Percentiles rank a stretch among this genome's conserved stretches.
These are phyloP conservation scores for Ascoidea tarda DNA, from an alignment of 805 yeast species.

Conservation along the genomic window DNA sequence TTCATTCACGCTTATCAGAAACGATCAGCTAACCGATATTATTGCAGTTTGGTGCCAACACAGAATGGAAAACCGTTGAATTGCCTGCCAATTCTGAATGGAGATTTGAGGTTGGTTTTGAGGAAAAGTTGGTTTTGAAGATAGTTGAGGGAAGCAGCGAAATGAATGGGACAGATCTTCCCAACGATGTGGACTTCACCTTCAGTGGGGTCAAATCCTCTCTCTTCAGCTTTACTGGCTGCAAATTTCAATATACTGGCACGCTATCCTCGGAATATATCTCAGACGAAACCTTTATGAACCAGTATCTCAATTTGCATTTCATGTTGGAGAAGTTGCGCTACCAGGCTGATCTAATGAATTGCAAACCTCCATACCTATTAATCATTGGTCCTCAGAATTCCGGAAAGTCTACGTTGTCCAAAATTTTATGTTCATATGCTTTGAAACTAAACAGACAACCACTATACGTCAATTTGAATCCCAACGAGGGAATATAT, in stretches of 20 bases:
- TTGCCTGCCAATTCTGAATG: conserved; percentile 39
- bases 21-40: no score
- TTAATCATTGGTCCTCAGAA: conserved; percentile 59
- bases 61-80: neutral
- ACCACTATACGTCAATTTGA: conserved; percentile 68
- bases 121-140: conserved; percentile 33
- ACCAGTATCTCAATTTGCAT: conserved; percentile 52
- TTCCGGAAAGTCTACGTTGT: conserved; percentile 69
- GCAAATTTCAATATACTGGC: conserved; percentile 15
- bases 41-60: neutral
- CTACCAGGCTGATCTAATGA: conserved; percentile 4
- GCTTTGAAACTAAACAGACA: conserved; percentile 53
- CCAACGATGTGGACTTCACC: conserved; percentile 47
- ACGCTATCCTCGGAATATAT: conserved; percentile 40
- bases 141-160: conserved; percentile 67
- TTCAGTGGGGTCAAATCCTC: conserved; percentile 43
- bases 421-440: conserved; percentile 58
- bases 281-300: conserved; percentile 59
- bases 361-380: conserved; percentile 30
- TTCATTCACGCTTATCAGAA: no score
- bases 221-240: conserved; percentile 30
- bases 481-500: conserved; percentile 60
- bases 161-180: conserved; percentile 85
- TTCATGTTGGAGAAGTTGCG: conserved; percentile 56
- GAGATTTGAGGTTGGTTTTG: conserved; percentile 57